Base-by-base conservation (phyloP, 2,329 filamentous ascomycete species). In the Neofusicoccum ribis region DNA sequence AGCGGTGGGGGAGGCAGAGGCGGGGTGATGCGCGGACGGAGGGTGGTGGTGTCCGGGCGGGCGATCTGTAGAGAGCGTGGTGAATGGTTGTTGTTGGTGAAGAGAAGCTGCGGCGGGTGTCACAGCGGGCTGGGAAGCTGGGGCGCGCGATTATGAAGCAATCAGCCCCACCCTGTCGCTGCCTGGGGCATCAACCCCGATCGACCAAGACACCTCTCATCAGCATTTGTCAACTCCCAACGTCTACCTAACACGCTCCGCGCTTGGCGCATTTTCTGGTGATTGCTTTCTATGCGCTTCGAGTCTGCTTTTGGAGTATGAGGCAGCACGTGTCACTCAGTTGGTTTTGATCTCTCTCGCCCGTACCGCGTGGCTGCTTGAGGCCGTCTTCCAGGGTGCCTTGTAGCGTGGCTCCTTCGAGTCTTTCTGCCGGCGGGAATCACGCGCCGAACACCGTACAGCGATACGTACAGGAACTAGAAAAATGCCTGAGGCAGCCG, bases 61-160 rank as follows among this genome's bases (percentile, higher is more conserved):
- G 56, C 11, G 43, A 4, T 46, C 23, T 47, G 56, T 60, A 60
- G 56, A 60, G 56, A 60, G 56, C 56, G 56, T 60, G 56, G 36
- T 36, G 39, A 60, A 31, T n/a, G 56, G 56, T 34, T 37, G 56
- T n/a, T 27, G 54, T 52, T 34, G 59, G 37, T 15, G n/a, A 17
- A 23, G 9, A 44, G 37, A 41, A 47, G 61, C 41, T 56, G 61
- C 39, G 36, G 49, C 61, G 43, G 41, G 39, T 27, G 61, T 31
- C 47, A 56, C 52, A 59, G 17, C 23, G 37, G 27, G 61, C 50
- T 63, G 49, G 61, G 61, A 63, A 63, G 61, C 60, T 63, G 47
- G 46, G 11, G 49, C 61, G 61, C 27, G 36, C 51, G 51, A 56
- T 56, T 37, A 64, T 56, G 51, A 64, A 52, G 50, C 61, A 64